Evolutionary conservation across 2,329 filamentous ascomycete species (phyloP), one percentile per base, ranked within the genome.

Genomic region (Ophiostoma sp.): DNA sequence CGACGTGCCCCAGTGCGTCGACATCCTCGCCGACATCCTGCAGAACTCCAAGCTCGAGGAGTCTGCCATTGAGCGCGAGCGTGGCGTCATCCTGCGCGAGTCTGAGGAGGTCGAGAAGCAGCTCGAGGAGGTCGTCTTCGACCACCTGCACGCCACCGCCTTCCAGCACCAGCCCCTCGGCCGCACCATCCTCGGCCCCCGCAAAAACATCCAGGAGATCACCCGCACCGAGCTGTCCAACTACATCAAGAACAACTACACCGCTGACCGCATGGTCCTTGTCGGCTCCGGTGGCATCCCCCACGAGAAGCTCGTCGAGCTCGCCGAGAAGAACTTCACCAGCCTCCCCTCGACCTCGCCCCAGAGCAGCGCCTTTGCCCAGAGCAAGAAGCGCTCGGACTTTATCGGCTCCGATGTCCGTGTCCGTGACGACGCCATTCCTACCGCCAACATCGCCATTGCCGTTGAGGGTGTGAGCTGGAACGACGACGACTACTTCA

Each of bases 181-280:
- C 80, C 93, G 95, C 79, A 99, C 95, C 75, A 99, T 99, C 79
- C 88, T 99, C 73, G 95, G 95, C 74, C 95, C 95, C 74, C 93
- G 93, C 82, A 89, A 99, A 85, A 99, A 99, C 87, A 99, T 99
- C 80, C 88, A 93, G 80, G 93, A 90, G 81, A 99, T 99, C 82
- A 89, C 90, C 81, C 90, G 93, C 76, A 87, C 92, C 76, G 94
- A 99, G 81, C 86, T 99, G 74, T 83, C 85, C 80, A 91, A 91
- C 84, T 99, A 99, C 84, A 98, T 99, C 87, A 97, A 96, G 87
- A 95, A 87, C 83, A 99, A 99, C 88, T 99, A 99, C 87, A 97
- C 93, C 69, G 94, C 95, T 73, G 95, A 99, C 83, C 93, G 96
- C 80, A 99, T 99, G 94, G 94, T 99, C 73, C 90, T 99, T 64